Evolutionary conservation across 805 yeast genomes (phyloP).

Genomic region (Hanseniaspora singularis): DNA sequence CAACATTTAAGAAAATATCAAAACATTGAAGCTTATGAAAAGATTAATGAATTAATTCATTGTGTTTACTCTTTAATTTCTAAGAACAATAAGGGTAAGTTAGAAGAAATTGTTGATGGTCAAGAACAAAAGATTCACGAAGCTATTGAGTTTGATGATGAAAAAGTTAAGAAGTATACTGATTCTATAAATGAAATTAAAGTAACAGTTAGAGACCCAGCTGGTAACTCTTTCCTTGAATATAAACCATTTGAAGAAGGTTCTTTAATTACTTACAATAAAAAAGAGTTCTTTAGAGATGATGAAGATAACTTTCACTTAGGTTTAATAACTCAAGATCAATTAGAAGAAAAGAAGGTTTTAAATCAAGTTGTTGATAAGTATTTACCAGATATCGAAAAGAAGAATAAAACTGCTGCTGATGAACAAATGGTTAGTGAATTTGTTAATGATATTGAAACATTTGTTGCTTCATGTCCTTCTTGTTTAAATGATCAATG

Average conservation of each 20-base stretch:
- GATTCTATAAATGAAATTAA: constrained; percentile 48
- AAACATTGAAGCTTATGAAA: constrained; percentile 64
- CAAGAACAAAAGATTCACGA: constrained; percentile 15
- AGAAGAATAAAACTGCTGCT: constrained; percentile 42
- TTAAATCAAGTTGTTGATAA: constrained; percentile 15
- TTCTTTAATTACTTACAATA: constrained; percentile 80
- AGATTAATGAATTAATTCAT: constrained; percentile 42
- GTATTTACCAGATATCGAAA: constrained; percentile 14
- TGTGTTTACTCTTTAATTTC: constrained; percentile 51
- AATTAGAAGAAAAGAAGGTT: constrained; percentile 32
- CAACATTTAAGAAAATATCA: constrained; percentile 65
- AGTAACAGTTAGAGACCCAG: constrained; percentile 63
- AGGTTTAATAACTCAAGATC: constrained; percentile 61
- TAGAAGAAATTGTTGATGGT: constrained; percentile 14
- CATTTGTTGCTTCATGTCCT: constrained; percentile 85
- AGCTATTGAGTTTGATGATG: constrained; percentile 4
- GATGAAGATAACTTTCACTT: constrained; percentile 78
- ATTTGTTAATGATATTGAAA: constrained; percentile 79
- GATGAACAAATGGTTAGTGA: constrained; percentile 76
- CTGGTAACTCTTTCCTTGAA: constrained; percentile 96
- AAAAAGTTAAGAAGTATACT: constrained; percentile 9
- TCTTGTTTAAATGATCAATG: constrained; percentile 63
- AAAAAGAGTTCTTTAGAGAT: constrained; percentile 66
- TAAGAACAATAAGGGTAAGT: constrained; percentile 10
- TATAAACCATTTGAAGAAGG: constrained; percentile 60